These are phyloP conservation scores for Aspergillus sp. DNA, from an alignment of 2,329 filamentous ascomycete species.

Conservation along the genomic window DNA sequence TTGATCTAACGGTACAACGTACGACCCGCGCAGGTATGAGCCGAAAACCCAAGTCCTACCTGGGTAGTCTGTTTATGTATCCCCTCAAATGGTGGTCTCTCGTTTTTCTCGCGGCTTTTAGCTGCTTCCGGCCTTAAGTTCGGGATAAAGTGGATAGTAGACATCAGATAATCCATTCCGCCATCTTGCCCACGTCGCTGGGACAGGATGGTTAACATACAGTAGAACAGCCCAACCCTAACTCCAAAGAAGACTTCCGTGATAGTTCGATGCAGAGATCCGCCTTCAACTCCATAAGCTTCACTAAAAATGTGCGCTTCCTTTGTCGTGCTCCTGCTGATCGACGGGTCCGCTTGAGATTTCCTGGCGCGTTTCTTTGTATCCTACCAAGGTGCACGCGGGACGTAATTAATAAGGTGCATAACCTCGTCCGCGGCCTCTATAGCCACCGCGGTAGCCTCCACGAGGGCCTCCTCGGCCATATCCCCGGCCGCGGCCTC, in stretches of 20 bases:
- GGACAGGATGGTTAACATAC: slow-evolving; percentile 34
- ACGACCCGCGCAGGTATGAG: background rate
- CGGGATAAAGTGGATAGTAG: slow-evolving; percentile 15
- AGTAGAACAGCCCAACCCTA: slow-evolving; percentile 30
- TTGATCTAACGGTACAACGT: background rate
- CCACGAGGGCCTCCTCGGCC: slow-evolving; percentile 51
- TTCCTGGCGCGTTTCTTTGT: background rate
- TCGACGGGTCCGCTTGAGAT: slow-evolving; percentile 2
- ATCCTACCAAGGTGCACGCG: background rate
- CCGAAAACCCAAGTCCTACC: background rate
- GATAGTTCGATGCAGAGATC: slow-evolving; percentile 17
- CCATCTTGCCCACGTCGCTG: slow-evolving; percentile 21
- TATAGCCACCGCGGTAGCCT: slow-evolving; percentile 60
- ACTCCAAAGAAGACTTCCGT: slow-evolving; percentile 30
- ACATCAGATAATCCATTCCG: slow-evolving; percentile 23
- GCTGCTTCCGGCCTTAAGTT: slow-evolving; percentile 3
- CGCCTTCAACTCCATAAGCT: slow-evolving; percentile 11
- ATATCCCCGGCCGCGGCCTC: slow-evolving; percentile 55
- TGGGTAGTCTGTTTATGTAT: background rate
- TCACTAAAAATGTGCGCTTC: background rate
- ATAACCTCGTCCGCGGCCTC: slow-evolving; percentile 47
- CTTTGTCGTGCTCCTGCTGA: slow-evolving; percentile 7
- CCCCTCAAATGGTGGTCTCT: background rate
- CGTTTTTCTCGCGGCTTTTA: background rate
- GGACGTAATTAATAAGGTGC: slow-evolving; percentile 42